Base-by-base conservation (phyloP, 140 eudicot genomes). In the Ambrosia hybrid region DNA sequence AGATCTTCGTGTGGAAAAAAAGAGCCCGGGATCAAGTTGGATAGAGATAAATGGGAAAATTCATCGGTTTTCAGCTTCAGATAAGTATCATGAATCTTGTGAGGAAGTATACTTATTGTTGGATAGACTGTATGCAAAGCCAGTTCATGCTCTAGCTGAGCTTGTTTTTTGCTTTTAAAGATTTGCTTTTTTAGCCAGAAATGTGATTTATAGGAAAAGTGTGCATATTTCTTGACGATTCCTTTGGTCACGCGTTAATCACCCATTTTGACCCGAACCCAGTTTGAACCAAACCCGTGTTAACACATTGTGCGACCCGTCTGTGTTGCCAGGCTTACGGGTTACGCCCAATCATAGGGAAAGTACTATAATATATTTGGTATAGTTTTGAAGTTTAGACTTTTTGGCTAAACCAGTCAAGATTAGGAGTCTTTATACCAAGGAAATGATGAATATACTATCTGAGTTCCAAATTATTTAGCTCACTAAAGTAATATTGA, bases 11-110 rank as follows among this genome's bases (percentile, higher is more conserved):
- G 85, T 87, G 8, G 90, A 83, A 68, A 90, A 90, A 74, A 80
- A 48, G 66, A 71, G 76, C 41, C 95, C 95, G 0, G 95, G 97
- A 15, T 85, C 89, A 16, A 90, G 97, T 74, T 87, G 97, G 97
- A 87, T 90, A 45, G 95, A 90, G 76, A 70, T 87, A 72, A 66
- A 80, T 3, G 86, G 72, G 68, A 82, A 75, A 73, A 66, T 83
- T 74, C 86, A 87, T 76, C 95, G 80, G 63, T 87, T 90, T 81
- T 82, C 91, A 10, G 95, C 92, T 72, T 78, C 86, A 55, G 95
- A 90, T 77, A 83, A 75, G 53, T 82, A 80, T 75, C 97, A 87
- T 74, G 83, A 82, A 62, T 81, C 83, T 63, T 83, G 71, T 14
- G 17, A 63, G 14, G 89, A 90, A 68, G 83, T 90, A 33, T 72